Evolutionary conservation across 1,139 yeast species (phyloP).

Genomic region (Candida neerlandica): DNA sequence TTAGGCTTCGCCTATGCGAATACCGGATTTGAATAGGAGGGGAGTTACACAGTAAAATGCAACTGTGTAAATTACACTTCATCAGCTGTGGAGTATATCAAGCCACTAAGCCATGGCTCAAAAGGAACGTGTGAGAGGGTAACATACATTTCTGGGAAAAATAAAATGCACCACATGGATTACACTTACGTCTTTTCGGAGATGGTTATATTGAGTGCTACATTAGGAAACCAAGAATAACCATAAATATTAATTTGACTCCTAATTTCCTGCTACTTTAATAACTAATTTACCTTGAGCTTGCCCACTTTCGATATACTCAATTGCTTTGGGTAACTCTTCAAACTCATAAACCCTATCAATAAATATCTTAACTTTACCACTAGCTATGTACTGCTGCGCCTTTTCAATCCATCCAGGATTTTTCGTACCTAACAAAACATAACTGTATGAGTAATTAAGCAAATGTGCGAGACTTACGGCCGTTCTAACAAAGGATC

Average conservation of each 20-base stretch:
- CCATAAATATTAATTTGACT: background rate
- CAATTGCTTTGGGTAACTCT: constrained; percentile 52
- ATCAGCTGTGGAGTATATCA: too few species aligned
- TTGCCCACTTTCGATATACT: constrained; percentile 43
- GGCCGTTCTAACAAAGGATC: constrained; percentile 1
- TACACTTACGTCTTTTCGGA: too few species aligned
- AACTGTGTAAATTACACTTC: too few species aligned
- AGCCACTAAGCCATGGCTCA: too few species aligned
- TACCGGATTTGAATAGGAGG: too few species aligned
- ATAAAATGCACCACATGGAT: too few species aligned
- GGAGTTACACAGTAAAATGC: too few species aligned
- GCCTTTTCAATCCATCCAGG: constrained; percentile 5
- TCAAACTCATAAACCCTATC: constrained; percentile 57
- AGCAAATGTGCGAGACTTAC: background rate
- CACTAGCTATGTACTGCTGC: constrained; percentile 35
- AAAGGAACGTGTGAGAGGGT: too few species aligned
- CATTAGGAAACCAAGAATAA: background rate
- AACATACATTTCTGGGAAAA: too few species aligned
- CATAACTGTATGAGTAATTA: constrained; percentile 2
- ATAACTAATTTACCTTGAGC: constrained; percentile 68
- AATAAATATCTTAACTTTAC: constrained; percentile 45
- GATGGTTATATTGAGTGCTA: background rate
- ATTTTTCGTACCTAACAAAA: background rate
- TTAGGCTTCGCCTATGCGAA: too few species aligned
- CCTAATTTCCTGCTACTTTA: constrained; percentile 18